Evolutionary conservation across 495 filamentous ascomycete species (phyloP).

Genomic region (Opeltia flavorubescens): DNA sequence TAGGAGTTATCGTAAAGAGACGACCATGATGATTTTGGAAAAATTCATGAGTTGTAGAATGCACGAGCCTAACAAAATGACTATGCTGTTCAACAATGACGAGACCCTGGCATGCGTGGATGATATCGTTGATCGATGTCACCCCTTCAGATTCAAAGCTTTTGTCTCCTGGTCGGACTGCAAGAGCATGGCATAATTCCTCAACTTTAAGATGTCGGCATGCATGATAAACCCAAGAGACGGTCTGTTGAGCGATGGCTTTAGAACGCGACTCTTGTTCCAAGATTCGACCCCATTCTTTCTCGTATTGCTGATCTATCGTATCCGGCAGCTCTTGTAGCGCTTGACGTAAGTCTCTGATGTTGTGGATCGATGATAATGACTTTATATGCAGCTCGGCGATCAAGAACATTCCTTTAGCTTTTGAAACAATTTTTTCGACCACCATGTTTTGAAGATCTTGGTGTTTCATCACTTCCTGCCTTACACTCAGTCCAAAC

Average conservation of each 20-base stretch:
- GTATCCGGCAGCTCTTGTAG: slow-evolving; percentile 10
- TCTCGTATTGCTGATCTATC: slow-evolving; percentile 11
- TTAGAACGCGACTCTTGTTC: neutral
- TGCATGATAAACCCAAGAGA: slow-evolving; percentile 8
- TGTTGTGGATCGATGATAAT: slow-evolving; percentile 5
- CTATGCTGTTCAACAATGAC: slow-evolving; percentile 8
- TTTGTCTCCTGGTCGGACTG: slow-evolving; percentile 6
- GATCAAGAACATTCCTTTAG: slow-evolving; percentile 13
- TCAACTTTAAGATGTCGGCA: slow-evolving; percentile 2
- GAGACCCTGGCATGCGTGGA: slow-evolving; percentile 8
- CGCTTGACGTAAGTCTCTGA: slow-evolving; percentile 5
- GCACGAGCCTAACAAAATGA: slow-evolving; percentile 8
- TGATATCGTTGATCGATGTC: slow-evolving; percentile 1
- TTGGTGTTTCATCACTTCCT: neutral
- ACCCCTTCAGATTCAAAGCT: slow-evolving; percentile 8
- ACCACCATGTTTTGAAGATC: neutral
- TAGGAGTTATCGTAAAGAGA: neutral
- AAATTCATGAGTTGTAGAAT: slow-evolving; percentile 10
- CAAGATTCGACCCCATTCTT: slow-evolving; percentile 10
- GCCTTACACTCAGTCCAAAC: neutral
- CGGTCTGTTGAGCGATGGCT: neutral
- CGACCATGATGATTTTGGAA: neutral
- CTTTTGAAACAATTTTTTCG: neutral
- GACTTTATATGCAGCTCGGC: slow-evolving; percentile 14
- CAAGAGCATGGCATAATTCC: slow-evolving; percentile 14